Evolutionary conservation across 306 rosid genomes (phyloP).

Genomic region (Castanea mollissima): DNA sequence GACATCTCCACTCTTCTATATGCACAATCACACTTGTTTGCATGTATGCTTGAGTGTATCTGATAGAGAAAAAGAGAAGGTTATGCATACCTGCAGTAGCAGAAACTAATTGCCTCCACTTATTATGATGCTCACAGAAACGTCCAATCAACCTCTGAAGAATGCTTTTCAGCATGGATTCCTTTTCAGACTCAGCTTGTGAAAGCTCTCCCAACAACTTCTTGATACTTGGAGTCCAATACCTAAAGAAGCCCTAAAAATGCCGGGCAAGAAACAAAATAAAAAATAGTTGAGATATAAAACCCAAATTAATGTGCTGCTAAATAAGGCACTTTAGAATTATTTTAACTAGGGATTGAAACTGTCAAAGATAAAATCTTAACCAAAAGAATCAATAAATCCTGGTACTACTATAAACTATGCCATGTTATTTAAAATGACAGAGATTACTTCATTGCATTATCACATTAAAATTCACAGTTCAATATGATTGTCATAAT

Average conservation of each 20-base stretch:
- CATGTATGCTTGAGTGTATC: too few species aligned
- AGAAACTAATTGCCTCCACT: slow-evolving; percentile 85
- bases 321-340: background rate
- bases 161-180: slow-evolving; percentile 69
- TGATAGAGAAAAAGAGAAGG: background rate
- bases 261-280: slow-evolving; percentile 24
- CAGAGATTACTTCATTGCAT: background rate
- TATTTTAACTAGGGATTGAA: background rate
- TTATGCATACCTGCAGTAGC: slow-evolving; percentile 65
- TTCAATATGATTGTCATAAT: background rate
- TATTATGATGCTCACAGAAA: slow-evolving; percentile 70
- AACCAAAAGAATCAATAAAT: background rate
- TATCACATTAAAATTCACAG: background rate
- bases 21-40: background rate
- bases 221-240: slow-evolving; percentile 88
- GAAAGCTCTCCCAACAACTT: slow-evolving; percentile 57
- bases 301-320: background rate
- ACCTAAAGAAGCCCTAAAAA: slow-evolving; percentile 82
- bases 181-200: slow-evolving; percentile 73
- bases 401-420: background rate
- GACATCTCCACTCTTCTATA: background rate
- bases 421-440: background rate
- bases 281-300: slow-evolving; percentile 5
- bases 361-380: background rate
- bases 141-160: slow-evolving; percentile 73